Percentiles rank a stretch among this genome's conserved stretches.
phyloP scores from a whole-genome alignment of 2,329 filamentous ascomycete species.

The Botryotinia globosa region DNA sequence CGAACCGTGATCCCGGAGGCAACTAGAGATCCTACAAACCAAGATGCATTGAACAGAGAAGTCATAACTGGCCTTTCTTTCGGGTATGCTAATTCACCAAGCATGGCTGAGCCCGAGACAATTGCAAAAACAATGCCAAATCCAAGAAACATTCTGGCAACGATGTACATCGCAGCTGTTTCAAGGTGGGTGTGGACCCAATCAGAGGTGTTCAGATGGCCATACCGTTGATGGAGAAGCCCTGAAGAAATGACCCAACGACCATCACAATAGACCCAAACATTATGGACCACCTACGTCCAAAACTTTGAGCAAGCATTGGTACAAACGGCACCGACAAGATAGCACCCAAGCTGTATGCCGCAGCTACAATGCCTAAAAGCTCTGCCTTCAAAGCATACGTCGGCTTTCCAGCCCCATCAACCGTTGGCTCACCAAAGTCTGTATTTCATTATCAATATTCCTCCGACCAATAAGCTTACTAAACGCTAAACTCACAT shows the following conservation, averaged over 20 bases:
- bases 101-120: constrained; percentile 50
- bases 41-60: constrained; percentile 54
- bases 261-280: constrained; percentile 54
- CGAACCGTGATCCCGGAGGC: constrained; percentile 44
- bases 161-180: constrained; percentile 50
- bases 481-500: constrained; percentile 25
- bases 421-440: constrained; percentile 1
- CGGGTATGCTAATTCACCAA: constrained; percentile 54
- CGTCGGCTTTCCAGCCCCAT: constrained; percentile 11
- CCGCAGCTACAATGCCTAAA: constrained; percentile 39
- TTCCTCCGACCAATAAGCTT: neutral
- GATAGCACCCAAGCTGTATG: constrained; percentile 55
- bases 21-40: constrained; percentile 38
- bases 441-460: constrained; percentile 6
- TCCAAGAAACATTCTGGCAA: constrained; percentile 52
- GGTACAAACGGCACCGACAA: constrained; percentile 52
- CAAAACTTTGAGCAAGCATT: constrained; percentile 49
- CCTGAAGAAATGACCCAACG: constrained; percentile 54
- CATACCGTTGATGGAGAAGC: constrained; percentile 38
- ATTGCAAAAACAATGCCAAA: constrained; percentile 53
- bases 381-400: constrained; percentile 8
- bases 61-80: constrained; percentile 53
- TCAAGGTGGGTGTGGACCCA: constrained; percentile 27
- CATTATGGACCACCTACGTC: constrained; percentile 53
- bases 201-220: constrained; percentile 35